Base-by-base conservation (phyloP, 495 filamentous ascomycete species). In the Penicillium pulvis region DNA sequence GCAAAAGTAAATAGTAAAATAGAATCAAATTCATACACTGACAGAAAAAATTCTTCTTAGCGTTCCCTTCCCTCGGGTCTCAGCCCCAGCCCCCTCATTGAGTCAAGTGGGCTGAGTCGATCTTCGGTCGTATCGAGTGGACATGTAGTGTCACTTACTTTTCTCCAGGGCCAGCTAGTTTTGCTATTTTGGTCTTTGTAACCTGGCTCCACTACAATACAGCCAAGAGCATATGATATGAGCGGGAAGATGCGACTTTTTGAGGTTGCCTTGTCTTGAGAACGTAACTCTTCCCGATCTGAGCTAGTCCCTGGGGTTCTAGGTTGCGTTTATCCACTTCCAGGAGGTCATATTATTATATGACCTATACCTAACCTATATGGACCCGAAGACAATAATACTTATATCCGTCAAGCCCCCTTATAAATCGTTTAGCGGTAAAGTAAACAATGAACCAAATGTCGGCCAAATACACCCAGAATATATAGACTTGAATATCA, bases 1-100 rank as follows among this genome's bases (percentile, higher is more conserved):
- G 28, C 4, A 7, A 1, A 28, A 28, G 28, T 28, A 28, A 1
- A 28, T 28, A 1, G 3, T 28, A 36, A 12, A 36, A 36, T 10
- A 12, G 10, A 36, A 36, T 11, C 9, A 36, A 36, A 36, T 11
- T 11, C 7, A 36, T 23, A 36, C 2, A 36, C 1, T 5, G 8
- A 31, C n/a, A 24, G 0, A 3, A 23, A 23, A 58, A 30, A 44
- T 44, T n/a, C 48, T 51, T 65, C 48, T 51, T 65, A 59, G 62
- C 53, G 55, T 61, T 31, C 58, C 62, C 26, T 11, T 53, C 42
- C 4, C 36, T 45, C 56, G 62, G 62, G 62, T 59, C 36, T 35
- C 20, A 31, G 46, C 35, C 55, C 58, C 47, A 30, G 44, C 41
- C 48, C 33, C 31, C 30, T 52, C 23, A n/a, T 41, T 55, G 39